Base-by-base conservation (phyloP, 2,329 filamentous ascomycete genomes). In the Dothiorella sarmentorum region DNA sequence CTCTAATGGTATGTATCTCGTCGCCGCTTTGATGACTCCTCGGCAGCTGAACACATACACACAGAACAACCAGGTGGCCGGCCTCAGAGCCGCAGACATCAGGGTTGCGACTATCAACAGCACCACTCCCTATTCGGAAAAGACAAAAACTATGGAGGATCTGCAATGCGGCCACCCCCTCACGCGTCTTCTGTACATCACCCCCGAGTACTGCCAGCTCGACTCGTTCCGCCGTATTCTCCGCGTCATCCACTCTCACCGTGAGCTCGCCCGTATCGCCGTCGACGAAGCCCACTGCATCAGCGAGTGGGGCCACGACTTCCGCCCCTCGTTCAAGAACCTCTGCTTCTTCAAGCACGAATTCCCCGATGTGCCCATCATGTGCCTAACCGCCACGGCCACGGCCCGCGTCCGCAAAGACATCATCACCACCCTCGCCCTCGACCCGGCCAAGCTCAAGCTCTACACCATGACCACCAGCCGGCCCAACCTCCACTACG, bases 261-360 rank as follows among this genome's bases (percentile, higher is more conserved):
- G 84, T 59, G 90, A 97, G 73, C 82, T 97, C n/a, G 87, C 88
- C 9, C 85, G 93, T 13, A 85, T 97, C 63, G 93, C 89, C 47
- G 86, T 97, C 59, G 93, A 97, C 68, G 93, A 97, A 75, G 93
- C 93, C 2, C 93, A 97, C 72, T 97, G 93, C 72, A 96, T 97
- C 65, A 96, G 90, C 22, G 92, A 97, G 85, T 97, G 93, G 93
- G 93, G 93, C 1, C 92, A 97, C 71, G 93, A 97, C 72, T 97
- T 97, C 70, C 88, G 93, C n/a, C 89, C 87, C 33, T 89, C 91
- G 59, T 97, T 96, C 74, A 91, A 94, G 69, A 84, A 88, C 18
- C 81, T 97, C 6, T 87, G 84, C 2, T 97, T 90, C 85, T 94
- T 97, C 77, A 87, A 89, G 65, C 81, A 85, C 49, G 85, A 85